Base-by-base conservation (phyloP, 192 early-diverging fungal genomes). In the Dissophora globulifera region DNA sequence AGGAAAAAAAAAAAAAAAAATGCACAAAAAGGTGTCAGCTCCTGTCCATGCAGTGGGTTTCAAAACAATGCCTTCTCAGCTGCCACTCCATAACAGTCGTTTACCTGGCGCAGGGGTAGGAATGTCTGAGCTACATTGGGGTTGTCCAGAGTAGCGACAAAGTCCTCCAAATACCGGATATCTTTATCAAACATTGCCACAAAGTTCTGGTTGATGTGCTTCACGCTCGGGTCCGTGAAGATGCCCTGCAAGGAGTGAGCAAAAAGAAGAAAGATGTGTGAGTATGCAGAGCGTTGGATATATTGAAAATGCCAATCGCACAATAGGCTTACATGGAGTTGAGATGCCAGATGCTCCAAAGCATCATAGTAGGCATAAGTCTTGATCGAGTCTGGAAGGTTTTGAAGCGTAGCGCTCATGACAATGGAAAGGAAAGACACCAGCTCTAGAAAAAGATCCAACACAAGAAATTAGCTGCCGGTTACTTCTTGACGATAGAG, bases 51-150 rank as follows among this genome's bases (percentile, higher is more conserved):
- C n/a, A n/a, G n/a, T n/a, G n/a, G n/a, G n/a, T n/a, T n/a, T n/a
- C n/a, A n/a, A n/a, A n/a, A n/a, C n/a, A n/a, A n/a, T n/a, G n/a
- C n/a, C n/a, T n/a, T n/a, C n/a, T n/a, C n/a, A n/a, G n/a, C n/a
- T n/a, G n/a, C n/a, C n/a, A n/a, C n/a, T n/a, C n/a, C n/a, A n/a
- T n/a, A n/a, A n/a, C n/a, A n/a, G n/a, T n/a, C n/a, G n/a, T n/a
- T n/a, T 82, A 92, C 93, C 87, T 95, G 93, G 57, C 88, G 65
- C 55, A 95, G 62, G 60, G 91, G 91, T 16, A 82, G 59, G 78
- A 94, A 94, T 26, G 84, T 82, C 49, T 92, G 87, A 26, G 81
- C 83, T 7, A 90, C 80, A 35, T 84, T 85, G 11, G 82, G 83
- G 56, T 93, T 90, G n/a, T 79, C 89, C n/a, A 94, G 63, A 6